Base-by-base conservation (phyloP, 805 yeast genomes). In the Metschnikowia cubensis region DNA sequence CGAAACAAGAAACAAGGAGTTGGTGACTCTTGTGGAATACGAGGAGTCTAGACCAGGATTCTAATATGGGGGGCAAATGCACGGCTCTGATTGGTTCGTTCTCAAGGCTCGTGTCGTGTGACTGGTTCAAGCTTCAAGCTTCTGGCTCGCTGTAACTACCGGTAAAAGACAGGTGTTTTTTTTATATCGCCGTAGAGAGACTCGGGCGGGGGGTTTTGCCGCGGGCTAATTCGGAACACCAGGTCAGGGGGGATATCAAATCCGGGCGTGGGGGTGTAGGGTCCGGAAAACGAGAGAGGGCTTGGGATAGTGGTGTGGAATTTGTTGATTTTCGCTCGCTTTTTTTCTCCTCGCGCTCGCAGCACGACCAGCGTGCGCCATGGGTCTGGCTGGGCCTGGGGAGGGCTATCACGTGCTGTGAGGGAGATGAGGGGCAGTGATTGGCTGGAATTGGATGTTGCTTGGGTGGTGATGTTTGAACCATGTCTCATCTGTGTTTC, bases 281-380 rank as follows among this genome's bases (percentile, higher is more conserved):
- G 46, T 21, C 46, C 46, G 46, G 22, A 34, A 18, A 18, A 20
- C 32, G 39, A 35, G 46, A 8, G 31, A 3, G 40, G 31, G 38
- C 46, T 35, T 31, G 40, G 40, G 46, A 17, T 21, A 35, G 22
- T n/a, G 6, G 38, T 41, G 5, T 15, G 34, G 39, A 43, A 10
- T 13, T 34, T 15, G 40, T 43, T 43, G 40, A 43, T 43, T 43
- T 43, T 43, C 46, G 46, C 40, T 43, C 46, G 39, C 15, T 35
- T 43, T 43, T 42, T 43, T 43, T 35, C 34, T 20, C 45, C 45
- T 42, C 45, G 37, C 45, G 20, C 29, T 32, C 32, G 18, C 42
- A 38, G 15, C 33, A 32, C 20, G 35, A 21, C 32, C 34, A 18
- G 18, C 6, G 45, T 42, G 45, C 34, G 45, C 37, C 32, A 22